phyloP scores from a whole-genome alignment of 306 rosid species.

The Ochetophila trinervis region DNA sequence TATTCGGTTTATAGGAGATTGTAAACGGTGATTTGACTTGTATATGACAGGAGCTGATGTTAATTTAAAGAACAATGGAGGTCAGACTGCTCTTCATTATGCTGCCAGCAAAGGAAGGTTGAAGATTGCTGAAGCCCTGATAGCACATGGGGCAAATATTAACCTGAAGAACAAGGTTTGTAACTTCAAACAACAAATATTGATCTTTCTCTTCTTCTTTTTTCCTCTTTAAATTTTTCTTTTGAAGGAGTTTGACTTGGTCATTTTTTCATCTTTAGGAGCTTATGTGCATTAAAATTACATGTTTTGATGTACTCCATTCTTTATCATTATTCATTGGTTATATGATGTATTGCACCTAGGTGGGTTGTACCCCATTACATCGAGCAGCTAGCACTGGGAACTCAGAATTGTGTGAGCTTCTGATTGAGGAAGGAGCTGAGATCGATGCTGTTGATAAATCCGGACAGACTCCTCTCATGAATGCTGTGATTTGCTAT shows the following conservation, averaged over 20 bases:
- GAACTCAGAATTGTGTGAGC: slow-evolving; percentile 72
- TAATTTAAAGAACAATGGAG: slow-evolving; percentile 66
- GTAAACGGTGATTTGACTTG: not conserved
- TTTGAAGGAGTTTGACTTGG: not conserved
- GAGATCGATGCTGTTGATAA: slow-evolving; percentile 56
- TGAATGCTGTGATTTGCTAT: slow-evolving; percentile 77
- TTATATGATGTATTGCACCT: slow-evolving; percentile 6
- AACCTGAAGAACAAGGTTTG: slow-evolving; percentile 76
- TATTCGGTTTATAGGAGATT: not conserved
- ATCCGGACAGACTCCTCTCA: slow-evolving; percentile 17
- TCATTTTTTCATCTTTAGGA: not conserved
- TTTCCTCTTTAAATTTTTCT: not conserved
- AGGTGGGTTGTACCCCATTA: slow-evolving; percentile 95
- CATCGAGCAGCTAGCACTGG: slow-evolving; percentile 95
- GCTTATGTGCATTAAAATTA: not conserved
- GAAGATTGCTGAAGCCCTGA: slow-evolving; percentile 68
- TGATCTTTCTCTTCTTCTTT: not conserved
- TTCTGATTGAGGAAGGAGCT: slow-evolving; percentile 95
- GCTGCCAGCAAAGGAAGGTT: slow-evolving; percentile 88
- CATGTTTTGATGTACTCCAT: not conserved
- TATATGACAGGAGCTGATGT: slow-evolving; percentile 71
- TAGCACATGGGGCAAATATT: slow-evolving; percentile 69
- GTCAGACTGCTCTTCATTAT: slow-evolving; percentile 91
- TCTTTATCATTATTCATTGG: not conserved
- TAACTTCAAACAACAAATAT: slow-evolving; percentile 21